Evolutionary conservation across 2,329 filamentous ascomycete species (phyloP).

Genomic region (Colletotrichum sojae): DNA sequence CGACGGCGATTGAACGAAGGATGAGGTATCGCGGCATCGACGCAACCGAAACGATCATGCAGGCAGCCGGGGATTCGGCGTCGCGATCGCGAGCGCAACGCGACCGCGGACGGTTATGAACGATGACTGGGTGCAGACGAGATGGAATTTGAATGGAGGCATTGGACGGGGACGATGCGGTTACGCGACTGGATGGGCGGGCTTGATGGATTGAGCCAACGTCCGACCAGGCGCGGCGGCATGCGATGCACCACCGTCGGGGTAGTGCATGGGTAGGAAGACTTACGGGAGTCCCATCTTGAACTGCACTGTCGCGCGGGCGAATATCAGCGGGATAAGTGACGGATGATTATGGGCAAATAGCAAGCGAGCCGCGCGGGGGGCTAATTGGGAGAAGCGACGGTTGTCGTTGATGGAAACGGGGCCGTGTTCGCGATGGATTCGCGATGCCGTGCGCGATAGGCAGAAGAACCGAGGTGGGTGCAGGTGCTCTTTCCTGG

Average conservation of each 20-base stretch:
- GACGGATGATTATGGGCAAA: neutral
- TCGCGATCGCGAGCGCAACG: neutral
- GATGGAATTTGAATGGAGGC: slow-evolving; percentile 8
- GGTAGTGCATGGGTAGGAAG: slow-evolving; percentile 7
- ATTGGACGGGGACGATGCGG: slow-evolving; percentile 26
- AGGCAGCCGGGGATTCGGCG: neutral
- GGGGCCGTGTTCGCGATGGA: slow-evolving; percentile 30
- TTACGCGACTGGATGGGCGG: slow-evolving; percentile 33
- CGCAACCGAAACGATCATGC: slow-evolving; percentile 8
- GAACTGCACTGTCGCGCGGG: slow-evolving; percentile 22
- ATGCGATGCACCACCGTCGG: slow-evolving; percentile 31
- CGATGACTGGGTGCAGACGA: slow-evolving; percentile 11
- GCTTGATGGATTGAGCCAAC: slow-evolving; percentile 38
- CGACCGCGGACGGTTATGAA: slow-evolving; percentile 3
- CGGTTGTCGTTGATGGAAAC: slow-evolving; percentile 23
- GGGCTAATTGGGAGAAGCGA: neutral
- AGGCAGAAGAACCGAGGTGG: slow-evolving; percentile 4
- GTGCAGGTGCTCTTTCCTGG: slow-evolving; percentile 9
- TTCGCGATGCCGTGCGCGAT: slow-evolving; percentile 30
- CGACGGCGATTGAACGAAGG: slow-evolving; percentile 31
- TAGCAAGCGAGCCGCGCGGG: neutral
- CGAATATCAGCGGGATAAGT: neutral
- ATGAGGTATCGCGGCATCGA: slow-evolving; percentile 15
- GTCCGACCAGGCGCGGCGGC: slow-evolving; percentile 32
- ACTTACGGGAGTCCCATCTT: slow-evolving; percentile 66